A percentile compares a stretch with the other conserved stretches of the same genome.
These are phyloP conservation scores for Ceriops tagal DNA, from an alignment of 345 rosid genomes.

Conservation along the genomic window DNA sequence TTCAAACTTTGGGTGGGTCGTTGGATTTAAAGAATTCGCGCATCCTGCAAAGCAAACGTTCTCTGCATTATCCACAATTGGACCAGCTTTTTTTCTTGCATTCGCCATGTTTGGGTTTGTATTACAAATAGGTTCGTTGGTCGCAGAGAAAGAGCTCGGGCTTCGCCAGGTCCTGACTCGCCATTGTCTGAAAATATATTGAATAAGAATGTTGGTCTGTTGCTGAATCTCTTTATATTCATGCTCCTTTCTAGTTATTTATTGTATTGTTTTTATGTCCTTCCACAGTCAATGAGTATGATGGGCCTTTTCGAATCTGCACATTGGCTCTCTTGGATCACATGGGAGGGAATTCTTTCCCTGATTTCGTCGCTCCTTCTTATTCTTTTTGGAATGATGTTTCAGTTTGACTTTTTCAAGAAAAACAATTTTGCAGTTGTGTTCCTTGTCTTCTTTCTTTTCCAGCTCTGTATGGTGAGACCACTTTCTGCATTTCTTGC, in stretches of 20 bases:
- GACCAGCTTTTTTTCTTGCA: constrained; percentile 88
- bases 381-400: constrained; percentile 89
- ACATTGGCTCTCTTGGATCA: constrained; percentile 85
- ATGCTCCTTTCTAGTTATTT: neutral
- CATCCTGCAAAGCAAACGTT: constrained; percentile 59
- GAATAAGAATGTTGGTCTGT: neutral
- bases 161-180: constrained; percentile 74
- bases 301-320: constrained; percentile 90
- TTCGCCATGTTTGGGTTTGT: constrained; percentile 88
- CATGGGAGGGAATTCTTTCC: constrained; percentile 71
- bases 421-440: constrained; percentile 70
- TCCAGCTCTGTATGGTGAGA: constrained; percentile 81
- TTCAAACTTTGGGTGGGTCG: constrained; percentile 64
- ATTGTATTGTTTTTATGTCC: constrained; percentile 6
- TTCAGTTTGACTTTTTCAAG: constrained; percentile 85
- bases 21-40: constrained; percentile 75
- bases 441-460: constrained; percentile 76
- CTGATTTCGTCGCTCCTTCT: constrained; percentile 68
- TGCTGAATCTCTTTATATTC: neutral
- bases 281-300: constrained; percentile 71
- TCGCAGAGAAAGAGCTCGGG: constrained; percentile 86
- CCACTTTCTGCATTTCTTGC: neutral
- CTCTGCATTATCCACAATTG: constrained; percentile 45
- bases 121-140: constrained; percentile 69
- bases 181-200: constrained; percentile 4